A percentile compares a stretch with the other conserved stretches of the same genome.
phyloP scores from a whole-genome alignment of 441 rosid genomes.

The Biscutella laevigata region DNA sequence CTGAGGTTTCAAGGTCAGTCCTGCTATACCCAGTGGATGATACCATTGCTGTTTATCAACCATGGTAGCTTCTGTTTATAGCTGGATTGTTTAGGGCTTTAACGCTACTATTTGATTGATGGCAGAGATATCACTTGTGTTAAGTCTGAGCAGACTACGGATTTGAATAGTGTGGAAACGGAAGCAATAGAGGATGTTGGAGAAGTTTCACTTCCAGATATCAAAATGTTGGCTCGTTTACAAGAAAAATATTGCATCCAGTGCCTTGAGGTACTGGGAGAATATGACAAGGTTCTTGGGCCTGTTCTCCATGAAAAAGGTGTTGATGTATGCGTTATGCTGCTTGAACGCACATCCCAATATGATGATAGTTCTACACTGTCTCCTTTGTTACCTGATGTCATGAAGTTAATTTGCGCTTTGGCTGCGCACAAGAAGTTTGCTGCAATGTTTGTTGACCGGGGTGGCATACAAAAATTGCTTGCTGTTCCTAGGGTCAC shows the following conservation, averaged over 20 bases:
- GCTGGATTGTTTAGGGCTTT: no score
- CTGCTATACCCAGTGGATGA: no score
- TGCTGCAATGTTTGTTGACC: slow-evolving; percentile 94
- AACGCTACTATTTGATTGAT: no score
- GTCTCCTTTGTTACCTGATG: slow-evolving; percentile 67
- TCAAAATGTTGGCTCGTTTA: slow-evolving; percentile 59
- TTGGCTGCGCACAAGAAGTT: slow-evolving; percentile 96
- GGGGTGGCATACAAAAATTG: slow-evolving; percentile 91
- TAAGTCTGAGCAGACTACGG: no score
- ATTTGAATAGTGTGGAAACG: no score
- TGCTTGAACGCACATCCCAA: slow-evolving; percentile 61
- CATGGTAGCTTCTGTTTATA: no score
- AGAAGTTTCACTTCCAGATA: slow-evolving; percentile 61
- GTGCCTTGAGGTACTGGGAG: slow-evolving; percentile 87
- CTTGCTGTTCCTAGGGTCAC: slow-evolving; percentile 82
- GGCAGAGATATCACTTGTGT: no score
- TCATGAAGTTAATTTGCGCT: slow-evolving; percentile 95
- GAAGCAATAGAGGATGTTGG: no score
- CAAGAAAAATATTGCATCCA: slow-evolving; percentile 91
- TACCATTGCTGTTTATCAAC: no score
- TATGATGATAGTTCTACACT: slow-evolving; percentile 38
- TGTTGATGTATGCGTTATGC: slow-evolving; percentile 81
- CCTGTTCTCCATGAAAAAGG: slow-evolving; percentile 98
- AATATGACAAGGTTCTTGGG: slow-evolving; percentile 91
- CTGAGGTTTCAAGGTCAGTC: slow-evolving; percentile 80